Evolutionary conservation across 495 filamentous ascomycete species (phyloP).

Genomic region (Sabuloglossum arenarium): DNA sequence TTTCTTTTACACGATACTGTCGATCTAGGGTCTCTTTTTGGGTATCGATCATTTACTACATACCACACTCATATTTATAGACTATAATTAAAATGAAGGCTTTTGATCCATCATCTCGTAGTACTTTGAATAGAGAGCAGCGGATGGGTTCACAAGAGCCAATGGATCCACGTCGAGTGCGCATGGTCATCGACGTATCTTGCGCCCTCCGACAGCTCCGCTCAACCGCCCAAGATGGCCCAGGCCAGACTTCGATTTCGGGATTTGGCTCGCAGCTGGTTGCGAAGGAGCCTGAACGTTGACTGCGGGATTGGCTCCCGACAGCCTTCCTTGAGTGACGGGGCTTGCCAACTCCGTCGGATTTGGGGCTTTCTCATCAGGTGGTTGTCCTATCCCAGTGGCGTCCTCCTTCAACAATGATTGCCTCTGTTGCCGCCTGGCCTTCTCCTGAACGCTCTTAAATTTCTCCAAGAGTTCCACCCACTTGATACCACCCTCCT

Average conservation of each 20-base stretch:
- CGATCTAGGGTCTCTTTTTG: not conserved
- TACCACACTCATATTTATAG: not conserved
- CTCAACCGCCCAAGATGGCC: slow-evolving; percentile 49
- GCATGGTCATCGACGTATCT: slow-evolving; percentile 5
- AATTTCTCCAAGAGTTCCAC: slow-evolving; percentile 93
- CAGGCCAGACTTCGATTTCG: slow-evolving; percentile 41
- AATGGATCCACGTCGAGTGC: no score
- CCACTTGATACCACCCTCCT: slow-evolving; percentile 77
- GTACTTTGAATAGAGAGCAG: no score
- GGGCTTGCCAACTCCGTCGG: not conserved
- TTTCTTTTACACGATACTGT: not conserved
- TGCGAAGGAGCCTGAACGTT: slow-evolving; percentile 9
- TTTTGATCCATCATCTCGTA: not conserved
- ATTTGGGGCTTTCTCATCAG: not conserved
- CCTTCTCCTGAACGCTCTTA: slow-evolving; percentile 65
- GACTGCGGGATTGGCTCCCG: slow-evolving; percentile 16
- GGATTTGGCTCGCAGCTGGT: slow-evolving; percentile 4
- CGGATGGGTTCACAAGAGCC: no score
- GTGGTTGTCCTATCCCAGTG: not conserved
- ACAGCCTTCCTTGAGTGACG: slow-evolving; percentile 12
- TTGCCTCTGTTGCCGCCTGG: slow-evolving; percentile 29
- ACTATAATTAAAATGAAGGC: not conserved
- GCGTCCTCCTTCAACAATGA: not conserved
- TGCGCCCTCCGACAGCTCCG: slow-evolving; percentile 40
- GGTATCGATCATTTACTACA: not conserved